These are phyloP conservation scores for Mycena indigotica DNA, from an alignment of 768 basidiomycete genomes.

Conservation along the genomic window DNA sequence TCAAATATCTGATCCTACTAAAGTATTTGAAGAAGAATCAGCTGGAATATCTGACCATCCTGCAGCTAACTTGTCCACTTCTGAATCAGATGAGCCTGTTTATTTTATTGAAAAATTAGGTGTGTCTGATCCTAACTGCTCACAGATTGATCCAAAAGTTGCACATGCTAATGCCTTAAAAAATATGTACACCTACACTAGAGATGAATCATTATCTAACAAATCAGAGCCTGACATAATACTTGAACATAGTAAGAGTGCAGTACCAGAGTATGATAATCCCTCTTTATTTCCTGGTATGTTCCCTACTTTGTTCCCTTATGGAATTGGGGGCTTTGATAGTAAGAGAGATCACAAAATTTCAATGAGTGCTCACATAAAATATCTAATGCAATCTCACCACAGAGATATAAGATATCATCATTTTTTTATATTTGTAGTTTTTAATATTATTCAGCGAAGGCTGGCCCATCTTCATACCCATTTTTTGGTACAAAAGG, in stretches of 20 bases:
- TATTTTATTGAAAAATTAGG: conserved; percentile 23
- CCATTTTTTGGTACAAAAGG: conserved; percentile 23
- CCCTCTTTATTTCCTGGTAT: conserved; percentile 31
- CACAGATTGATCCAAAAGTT: conserved; percentile 22
- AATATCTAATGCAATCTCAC: conserved; percentile 23
- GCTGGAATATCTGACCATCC: background rate
- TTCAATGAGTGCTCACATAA: conserved; percentile 25
- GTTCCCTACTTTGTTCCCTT: conserved; percentile 35
- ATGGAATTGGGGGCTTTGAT: conserved; percentile 35
- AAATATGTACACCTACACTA: conserved; percentile 27
- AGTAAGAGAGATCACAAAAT: conserved; percentile 1
- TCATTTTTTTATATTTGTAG: conserved; percentile 27
- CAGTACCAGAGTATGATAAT: conserved; percentile 36
- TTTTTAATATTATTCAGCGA: conserved; percentile 30
- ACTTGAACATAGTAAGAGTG: conserved; percentile 18
- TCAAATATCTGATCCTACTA: background rate
- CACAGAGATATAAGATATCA: conserved; percentile 28
- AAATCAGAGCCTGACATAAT: conserved; percentile 25
- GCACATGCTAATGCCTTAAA: conserved; percentile 30
- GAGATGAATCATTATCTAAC: too few relatives aligned
- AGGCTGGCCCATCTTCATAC: conserved; percentile 28
- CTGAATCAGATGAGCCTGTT: background rate
- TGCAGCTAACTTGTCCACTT: background rate
- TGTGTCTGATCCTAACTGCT: conserved; percentile 32
- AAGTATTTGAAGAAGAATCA: background rate